Conservation (phyloP, 73 alveolate species). For the Halteria grandinella region DNA sequence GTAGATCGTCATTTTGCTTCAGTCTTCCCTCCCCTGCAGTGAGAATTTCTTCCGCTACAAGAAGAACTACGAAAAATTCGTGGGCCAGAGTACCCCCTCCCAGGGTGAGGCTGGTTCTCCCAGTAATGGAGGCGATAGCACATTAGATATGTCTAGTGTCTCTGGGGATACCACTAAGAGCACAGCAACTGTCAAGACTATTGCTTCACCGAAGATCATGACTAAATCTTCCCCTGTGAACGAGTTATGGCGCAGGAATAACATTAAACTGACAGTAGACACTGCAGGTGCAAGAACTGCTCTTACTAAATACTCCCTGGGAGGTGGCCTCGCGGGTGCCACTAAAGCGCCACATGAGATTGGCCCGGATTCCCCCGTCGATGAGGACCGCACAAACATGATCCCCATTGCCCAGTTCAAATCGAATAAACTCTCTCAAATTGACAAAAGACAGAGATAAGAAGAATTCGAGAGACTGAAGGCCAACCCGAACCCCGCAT, state of each 20-base stretch:
- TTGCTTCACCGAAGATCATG: constrained; percentile 65
- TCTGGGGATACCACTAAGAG: too few species aligned
- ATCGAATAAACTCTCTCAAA: constrained; percentile 38
- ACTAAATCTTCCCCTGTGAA: constrained; percentile 58
- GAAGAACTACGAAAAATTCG: constrained; percentile 51
- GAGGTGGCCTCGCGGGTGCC: background rate
- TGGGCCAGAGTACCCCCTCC: constrained; percentile 45
- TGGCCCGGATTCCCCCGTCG: background rate
- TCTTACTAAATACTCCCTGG: background rate
- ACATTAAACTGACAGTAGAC: background rate
- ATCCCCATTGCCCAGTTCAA: constrained; percentile 46
- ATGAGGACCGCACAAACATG: constrained; percentile 26
- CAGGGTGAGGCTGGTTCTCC: too few species aligned
- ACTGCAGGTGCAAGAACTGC: background rate
- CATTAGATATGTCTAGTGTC: too few species aligned
- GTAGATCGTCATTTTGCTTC: constrained; percentile 44
- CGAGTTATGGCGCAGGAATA: too few species aligned
- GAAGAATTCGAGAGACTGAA: constrained; percentile 26
- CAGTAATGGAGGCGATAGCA: too few species aligned
- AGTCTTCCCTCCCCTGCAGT: constrained; percentile 64
- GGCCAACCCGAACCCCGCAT: constrained; percentile 10
- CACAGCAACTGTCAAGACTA: background rate
- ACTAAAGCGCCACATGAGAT: background rate
- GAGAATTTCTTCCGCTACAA: constrained; percentile 60
- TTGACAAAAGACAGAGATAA: constrained; percentile 31